phyloP scores from a whole-genome alignment of 1,284 basidiomycete species.

The Cutaneotrichosporon sp. region DNA sequence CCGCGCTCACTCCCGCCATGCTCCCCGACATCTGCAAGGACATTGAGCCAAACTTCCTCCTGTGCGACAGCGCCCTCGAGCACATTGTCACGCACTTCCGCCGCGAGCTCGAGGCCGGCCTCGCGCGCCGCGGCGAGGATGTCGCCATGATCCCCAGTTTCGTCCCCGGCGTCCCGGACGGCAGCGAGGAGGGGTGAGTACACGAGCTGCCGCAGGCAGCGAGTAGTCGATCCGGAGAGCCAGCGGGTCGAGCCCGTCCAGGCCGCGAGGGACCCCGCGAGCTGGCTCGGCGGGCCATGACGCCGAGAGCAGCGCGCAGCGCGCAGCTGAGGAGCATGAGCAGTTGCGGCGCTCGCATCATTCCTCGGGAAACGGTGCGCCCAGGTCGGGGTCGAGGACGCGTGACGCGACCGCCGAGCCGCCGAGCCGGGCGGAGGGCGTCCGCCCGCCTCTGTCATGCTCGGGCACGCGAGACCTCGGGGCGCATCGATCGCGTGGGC shows the following conservation, averaged over 20 bases:
- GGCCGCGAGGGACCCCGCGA: no score
- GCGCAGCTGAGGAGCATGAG: no score
- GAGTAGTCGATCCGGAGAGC: no score
- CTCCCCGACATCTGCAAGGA: conserved; percentile 36
- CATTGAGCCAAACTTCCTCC: conserved; percentile 69
- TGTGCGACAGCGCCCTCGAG: conserved; percentile 64
- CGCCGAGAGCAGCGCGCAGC: no score
- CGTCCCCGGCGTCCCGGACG: conserved; percentile 85
- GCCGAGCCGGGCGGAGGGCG: not conserved
- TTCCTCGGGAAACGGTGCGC: no score
- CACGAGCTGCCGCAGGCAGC: not conserved
- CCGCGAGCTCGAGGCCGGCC: conserved; percentile 70
- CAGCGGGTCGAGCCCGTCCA: no score
- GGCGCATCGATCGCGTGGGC: no score
- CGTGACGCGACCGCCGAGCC: no score
- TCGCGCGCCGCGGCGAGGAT: conserved; percentile 68
- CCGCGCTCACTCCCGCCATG: conserved; percentile 1
- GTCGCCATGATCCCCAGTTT: conserved; percentile 94
- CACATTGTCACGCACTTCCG: conserved; percentile 77
- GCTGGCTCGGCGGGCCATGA: no score
- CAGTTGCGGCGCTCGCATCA: no score
- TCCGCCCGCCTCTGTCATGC: not conserved
- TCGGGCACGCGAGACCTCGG: not conserved
- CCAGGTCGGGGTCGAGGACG: no score
- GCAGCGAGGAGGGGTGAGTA: conserved; percentile 82